Conservation (phyloP, 108 stramenopile genomes). For the Cyclotella baltica region DNA sequence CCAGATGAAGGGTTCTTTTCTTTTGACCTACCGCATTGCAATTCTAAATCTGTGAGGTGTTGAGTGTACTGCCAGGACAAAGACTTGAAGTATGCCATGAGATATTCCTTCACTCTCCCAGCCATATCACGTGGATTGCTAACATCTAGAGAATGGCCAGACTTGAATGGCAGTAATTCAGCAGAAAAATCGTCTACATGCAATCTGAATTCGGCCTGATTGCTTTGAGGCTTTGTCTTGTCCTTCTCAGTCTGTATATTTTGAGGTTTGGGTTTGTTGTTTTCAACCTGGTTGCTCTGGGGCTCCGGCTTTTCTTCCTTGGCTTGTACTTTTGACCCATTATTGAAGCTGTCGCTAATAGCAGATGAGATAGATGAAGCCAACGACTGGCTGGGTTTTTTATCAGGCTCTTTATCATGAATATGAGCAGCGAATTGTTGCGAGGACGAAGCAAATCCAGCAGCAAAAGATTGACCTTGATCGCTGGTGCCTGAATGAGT, state of each 20-base stretch:
- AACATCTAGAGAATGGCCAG: not conserved
- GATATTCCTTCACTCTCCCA: not conserved
- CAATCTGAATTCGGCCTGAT: not conserved
- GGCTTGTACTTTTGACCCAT: not conserved
- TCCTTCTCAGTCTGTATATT: not conserved
- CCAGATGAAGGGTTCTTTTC: not conserved
- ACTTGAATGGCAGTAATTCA: not conserved
- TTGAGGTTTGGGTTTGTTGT: too few species aligned
- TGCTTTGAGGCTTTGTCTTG: not conserved
- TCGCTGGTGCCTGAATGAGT: too few species aligned
- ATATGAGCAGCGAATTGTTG: slow-evolving; percentile 5
- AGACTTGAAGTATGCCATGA: slow-evolving; percentile 1
- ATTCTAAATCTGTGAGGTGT: not conserved
- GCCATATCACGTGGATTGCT: slow-evolving; percentile 6
- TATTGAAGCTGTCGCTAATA: not conserved
- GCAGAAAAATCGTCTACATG: not conserved
- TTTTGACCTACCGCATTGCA: not conserved
- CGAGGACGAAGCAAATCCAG: not conserved
- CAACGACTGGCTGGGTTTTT: not conserved
- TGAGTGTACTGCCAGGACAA: not conserved
- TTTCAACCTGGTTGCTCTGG: not conserved
- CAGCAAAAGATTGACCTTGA: not conserved
- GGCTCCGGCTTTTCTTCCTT: not conserved
- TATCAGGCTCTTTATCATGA: not conserved
- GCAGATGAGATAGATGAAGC: not conserved